Evolutionary conservation across 2,329 filamentous ascomycete species (phyloP).

Genomic region (Chaetomiaceae sp.): DNA sequence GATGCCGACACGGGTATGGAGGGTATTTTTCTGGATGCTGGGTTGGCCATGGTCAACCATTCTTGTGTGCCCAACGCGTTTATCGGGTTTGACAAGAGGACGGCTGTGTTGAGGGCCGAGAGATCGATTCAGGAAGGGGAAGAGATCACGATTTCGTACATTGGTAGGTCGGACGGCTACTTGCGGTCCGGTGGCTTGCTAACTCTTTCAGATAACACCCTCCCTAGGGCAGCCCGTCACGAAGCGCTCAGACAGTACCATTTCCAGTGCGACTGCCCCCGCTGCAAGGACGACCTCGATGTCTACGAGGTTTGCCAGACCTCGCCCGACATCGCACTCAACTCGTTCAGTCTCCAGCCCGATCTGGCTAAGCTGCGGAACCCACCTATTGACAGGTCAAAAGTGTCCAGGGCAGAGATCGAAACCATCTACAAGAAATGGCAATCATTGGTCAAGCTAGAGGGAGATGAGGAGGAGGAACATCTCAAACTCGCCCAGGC

Average conservation of each 20-base stretch:
- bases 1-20: constrained; percentile 50
- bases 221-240: constrained; percentile 41
- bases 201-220: constrained; percentile 41
- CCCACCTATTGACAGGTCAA: constrained; percentile 31
- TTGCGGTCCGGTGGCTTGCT: background rate
- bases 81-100: constrained; percentile 51
- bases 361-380: constrained; percentile 34
- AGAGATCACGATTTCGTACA: constrained; percentile 59
- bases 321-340: constrained; percentile 41
- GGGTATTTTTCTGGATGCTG: constrained; percentile 54
- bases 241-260: constrained; percentile 45
- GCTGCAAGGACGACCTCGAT: constrained; percentile 49
- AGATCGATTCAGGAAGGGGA: constrained; percentile 46
- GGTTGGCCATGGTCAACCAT: constrained; percentile 58
- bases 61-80: constrained; percentile 58
- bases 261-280: constrained; percentile 48
- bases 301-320: constrained; percentile 48
- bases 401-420: constrained; percentile 24
- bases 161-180: constrained; percentile 40
- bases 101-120: constrained; percentile 48
- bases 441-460: constrained; percentile 15
- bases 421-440: constrained; percentile 28
- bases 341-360: constrained; percentile 43
- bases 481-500: constrained; percentile 30
- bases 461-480: constrained; percentile 10